Evolutionary conservation across 331 rosid species (phyloP), one percentile per base, ranked within the genome.

Genomic region (Malus hybrid): DNA sequence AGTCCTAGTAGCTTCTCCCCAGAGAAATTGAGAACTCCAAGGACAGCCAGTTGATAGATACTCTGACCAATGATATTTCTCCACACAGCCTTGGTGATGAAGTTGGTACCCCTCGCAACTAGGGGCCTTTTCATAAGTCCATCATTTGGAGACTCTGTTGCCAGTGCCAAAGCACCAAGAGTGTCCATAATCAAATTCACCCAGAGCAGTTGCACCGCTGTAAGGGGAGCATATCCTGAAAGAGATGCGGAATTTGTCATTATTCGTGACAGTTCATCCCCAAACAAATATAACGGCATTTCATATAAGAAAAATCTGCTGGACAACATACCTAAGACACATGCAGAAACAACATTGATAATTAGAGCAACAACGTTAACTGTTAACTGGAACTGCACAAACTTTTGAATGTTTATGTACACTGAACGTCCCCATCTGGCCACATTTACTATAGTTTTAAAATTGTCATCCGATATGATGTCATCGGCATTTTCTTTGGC

Each of bases 181-280:
- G 97, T 90, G 89, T 94, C 99, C 99, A 92, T 94, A 67, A 94
- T 92, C 94, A 94, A 86, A 86, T 94, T 94, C 33, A 92, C 99
- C 99, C 99, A 95, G 50, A 95, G 97, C 85, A 95, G 71, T 77
- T 95, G 99, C 66, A 95, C 99, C 33, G 97, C 97, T 14, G 97
- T 95, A 73, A 95, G 91, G 44, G 97, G 97, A 75, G 97, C 96
- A 76, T 96, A 88, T 71, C 99, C 99, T 92, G 87, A 83, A 85
- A 81, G 80, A 33, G 28, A 76, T 22, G 5, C 57, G 62, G 59
- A 62, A 78, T 76, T 64, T 20, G 20, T 65, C 48, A 72, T 55
- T 2, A 7, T 32, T 55, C 3, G 13, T 0, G 36, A 29, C 60
- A 24, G 15, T 42, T 70, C 20, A 52, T 1, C 20, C 16, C 57